Percentiles rank a stretch among this genome's conserved stretches.
Conservation (phyloP, 805 yeast species). For the Jamesozyma jinghongensis region DNA sequence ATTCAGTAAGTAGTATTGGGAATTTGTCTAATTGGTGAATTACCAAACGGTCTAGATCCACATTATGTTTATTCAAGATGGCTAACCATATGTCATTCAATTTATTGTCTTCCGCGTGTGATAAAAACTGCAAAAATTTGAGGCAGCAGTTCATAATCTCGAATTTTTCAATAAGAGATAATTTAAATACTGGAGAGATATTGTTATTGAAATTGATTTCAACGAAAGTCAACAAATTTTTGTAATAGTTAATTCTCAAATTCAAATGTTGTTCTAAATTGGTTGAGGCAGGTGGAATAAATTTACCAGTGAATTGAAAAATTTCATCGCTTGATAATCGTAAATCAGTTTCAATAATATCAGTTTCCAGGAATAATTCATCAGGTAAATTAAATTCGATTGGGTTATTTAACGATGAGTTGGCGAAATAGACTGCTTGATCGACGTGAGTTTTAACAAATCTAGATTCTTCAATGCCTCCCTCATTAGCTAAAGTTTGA, state of each 20-base stretch:
- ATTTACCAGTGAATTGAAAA: slow-evolving; percentile 44
- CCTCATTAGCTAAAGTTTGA: slow-evolving; percentile 10
- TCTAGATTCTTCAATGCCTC: slow-evolving; percentile 10
- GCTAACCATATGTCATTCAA: slow-evolving; percentile 7
- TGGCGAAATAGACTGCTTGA: slow-evolving; percentile 66
- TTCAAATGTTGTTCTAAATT: slow-evolving; percentile 44
- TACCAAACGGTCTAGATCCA: slow-evolving; percentile 19
- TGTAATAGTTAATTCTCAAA: slow-evolving; percentile 38
- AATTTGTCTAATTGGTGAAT: slow-evolving; percentile 18
- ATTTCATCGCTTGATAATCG: slow-evolving; percentile 46
- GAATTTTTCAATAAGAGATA: slow-evolving; percentile 32
- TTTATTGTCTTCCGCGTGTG: slow-evolving; percentile 4
- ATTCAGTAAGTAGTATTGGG: slow-evolving; percentile 18
- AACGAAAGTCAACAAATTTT: slow-evolving; percentile 38
- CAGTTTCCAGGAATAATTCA: slow-evolving; percentile 36
- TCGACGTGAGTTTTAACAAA: slow-evolving; percentile 66
- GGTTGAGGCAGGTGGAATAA: slow-evolving; percentile 45
- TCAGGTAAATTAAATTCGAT: slow-evolving; percentile 39
- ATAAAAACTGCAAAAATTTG: slow-evolving; percentile 32
- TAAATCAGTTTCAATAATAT: slow-evolving; percentile 45
- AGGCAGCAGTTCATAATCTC: slow-evolving; percentile 43
- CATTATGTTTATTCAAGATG: slow-evolving; percentile 5
- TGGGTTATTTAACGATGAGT: slow-evolving; percentile 36
- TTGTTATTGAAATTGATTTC: slow-evolving; percentile 36
- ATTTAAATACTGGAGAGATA: slow-evolving; percentile 32